These are phyloP conservation scores for Lasiosphaeria hispida DNA, from an alignment of 495 filamentous ascomycete genomes.

Conservation along the genomic window DNA sequence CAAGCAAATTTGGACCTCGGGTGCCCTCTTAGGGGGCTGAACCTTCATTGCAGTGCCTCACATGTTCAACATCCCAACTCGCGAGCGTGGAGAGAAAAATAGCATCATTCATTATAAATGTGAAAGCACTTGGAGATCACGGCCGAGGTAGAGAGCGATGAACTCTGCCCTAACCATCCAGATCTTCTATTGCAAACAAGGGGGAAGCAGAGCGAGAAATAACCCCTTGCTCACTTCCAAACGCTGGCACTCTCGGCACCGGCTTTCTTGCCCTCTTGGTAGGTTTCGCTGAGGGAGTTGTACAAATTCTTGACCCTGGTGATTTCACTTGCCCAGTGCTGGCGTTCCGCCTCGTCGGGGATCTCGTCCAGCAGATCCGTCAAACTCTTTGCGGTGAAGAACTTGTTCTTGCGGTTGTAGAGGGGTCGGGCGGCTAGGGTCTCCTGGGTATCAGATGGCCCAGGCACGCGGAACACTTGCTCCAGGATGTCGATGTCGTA, in stretches of 20 bases:
- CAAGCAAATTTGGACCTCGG: no score
- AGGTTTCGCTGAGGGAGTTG: constrained; percentile 33
- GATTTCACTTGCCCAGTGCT: constrained; percentile 28
- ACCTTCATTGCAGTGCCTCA: no score
- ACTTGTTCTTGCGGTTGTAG: constrained; percentile 41
- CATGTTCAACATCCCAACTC: no score
- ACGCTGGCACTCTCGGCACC: constrained; percentile 39
- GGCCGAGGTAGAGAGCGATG: no score
- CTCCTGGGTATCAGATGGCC: constrained; percentile 22
- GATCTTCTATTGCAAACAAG: no score
- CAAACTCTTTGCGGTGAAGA: constrained; percentile 39
- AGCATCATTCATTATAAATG: no score
- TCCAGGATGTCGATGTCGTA: constrained; percentile 44
- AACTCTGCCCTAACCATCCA: no score
- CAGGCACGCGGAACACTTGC: constrained; percentile 39
- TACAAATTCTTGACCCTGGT: constrained; percentile 36
- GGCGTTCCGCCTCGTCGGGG: constrained; percentile 21
- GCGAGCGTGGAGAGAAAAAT: no score
- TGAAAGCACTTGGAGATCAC: no score
- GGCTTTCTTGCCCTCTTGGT: constrained; percentile 34
- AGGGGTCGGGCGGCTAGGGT: constrained; percentile 30
- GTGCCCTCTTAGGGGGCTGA: no score
- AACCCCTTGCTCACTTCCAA: constrained; percentile 33
- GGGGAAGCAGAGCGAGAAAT: no score
- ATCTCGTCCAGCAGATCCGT: constrained; percentile 31